These are phyloP conservation scores for Cordyceps tenuipes DNA, from an alignment of 2,329 filamentous ascomycete genomes.

Conservation along the genomic window DNA sequence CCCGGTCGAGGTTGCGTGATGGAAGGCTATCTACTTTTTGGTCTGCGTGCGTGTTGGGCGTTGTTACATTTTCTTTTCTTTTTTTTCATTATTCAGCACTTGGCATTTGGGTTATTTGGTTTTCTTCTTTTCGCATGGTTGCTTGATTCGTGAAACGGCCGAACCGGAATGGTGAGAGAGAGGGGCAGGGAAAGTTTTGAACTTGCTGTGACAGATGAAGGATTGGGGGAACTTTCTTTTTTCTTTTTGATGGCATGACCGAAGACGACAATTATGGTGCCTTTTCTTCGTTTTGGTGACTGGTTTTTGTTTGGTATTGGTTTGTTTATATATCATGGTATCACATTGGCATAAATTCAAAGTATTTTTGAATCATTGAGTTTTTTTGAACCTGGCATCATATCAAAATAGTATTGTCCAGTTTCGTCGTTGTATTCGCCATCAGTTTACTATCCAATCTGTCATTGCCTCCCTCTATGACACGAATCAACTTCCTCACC, in stretches of 20 bases:
- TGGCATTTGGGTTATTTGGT: conserved; percentile 9
- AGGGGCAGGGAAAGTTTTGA: not conserved
- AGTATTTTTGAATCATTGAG: not conserved
- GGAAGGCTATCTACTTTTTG: not conserved
- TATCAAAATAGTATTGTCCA: too few relatives aligned
- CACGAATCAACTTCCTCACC: too few relatives aligned
- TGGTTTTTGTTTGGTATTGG: not conserved
- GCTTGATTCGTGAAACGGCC: conserved; percentile 7
- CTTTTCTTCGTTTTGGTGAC: not conserved
- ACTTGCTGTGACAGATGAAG: not conserved
- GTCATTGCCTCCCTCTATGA: too few relatives aligned
- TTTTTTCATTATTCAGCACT: conserved; percentile 8
- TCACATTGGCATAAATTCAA: conserved; percentile 13
- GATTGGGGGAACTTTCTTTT: not conserved
- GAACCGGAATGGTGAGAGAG: not conserved
- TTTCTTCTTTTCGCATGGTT: not conserved
- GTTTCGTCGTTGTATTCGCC: too few relatives aligned
- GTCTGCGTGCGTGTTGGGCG: not conserved
- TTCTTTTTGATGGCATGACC: not conserved
- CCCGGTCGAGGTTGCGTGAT: not conserved
- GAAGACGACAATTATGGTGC: not conserved
- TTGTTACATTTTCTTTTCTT: conserved; percentile 1
- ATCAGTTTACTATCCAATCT: too few relatives aligned
- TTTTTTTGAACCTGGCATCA: not conserved
- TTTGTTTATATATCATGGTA: conserved; percentile 13